phyloP scores from a whole-genome alignment of 164 flowering plant species.

The Santalum album region DNA sequence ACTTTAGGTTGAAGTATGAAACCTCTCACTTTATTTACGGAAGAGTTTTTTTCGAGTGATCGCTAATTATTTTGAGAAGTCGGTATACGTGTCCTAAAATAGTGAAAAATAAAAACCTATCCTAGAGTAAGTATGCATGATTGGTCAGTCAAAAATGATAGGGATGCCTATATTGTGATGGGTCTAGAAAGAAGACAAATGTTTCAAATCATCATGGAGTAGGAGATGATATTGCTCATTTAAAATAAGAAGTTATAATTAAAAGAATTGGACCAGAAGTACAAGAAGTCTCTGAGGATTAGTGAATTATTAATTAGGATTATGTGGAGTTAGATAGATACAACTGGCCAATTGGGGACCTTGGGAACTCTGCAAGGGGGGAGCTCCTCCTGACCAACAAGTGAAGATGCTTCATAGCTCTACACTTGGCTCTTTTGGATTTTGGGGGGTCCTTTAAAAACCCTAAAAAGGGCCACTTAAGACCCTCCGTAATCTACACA shows the following conservation, averaged over 20 bases:
- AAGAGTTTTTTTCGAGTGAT: no score
- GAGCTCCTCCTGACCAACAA: constrained; percentile 20
- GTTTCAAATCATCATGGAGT: no score
- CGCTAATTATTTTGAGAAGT: no score
- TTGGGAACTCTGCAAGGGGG: constrained; percentile 39
- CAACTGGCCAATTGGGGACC: constrained; percentile 31
- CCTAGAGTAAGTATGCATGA: no score
- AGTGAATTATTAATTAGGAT: constrained; percentile 9
- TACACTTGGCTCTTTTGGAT: constrained; percentile 14
- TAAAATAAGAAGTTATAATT: neutral
- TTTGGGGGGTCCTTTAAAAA: constrained; percentile 4
- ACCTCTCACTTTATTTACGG: no score
- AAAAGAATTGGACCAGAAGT: constrained; percentile 1
- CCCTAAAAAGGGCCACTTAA: constrained; percentile 5
- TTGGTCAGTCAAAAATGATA: neutral
- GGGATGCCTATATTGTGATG: constrained; percentile 6
- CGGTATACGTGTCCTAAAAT: no score
- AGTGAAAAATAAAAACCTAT: no score
- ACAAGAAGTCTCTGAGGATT: constrained; percentile 14
- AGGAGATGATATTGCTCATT: neutral
- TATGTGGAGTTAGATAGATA: constrained; percentile 3
- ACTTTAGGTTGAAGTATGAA: no score
- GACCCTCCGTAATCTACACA: no score
- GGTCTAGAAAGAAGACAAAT: neutral
- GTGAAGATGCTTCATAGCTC: constrained; percentile 22